Base-by-base conservation (phyloP, 352 stramenopile species). In the Pythium volutum region DNA sequence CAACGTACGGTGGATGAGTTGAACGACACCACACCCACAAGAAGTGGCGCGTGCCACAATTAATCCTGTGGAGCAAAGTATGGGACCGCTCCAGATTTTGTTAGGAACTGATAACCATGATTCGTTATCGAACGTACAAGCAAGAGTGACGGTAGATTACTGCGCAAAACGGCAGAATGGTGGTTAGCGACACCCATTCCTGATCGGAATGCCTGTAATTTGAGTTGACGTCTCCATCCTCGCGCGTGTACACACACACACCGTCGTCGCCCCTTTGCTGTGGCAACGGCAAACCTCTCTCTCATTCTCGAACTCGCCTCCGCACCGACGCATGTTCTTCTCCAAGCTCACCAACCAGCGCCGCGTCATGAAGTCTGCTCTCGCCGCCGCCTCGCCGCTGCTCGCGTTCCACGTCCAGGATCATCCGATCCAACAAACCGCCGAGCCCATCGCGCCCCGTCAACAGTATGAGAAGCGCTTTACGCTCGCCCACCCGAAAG, bases 1-100 rank as follows among this genome's bases (percentile, higher is more conserved):
- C 36, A 33, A 62, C 38, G 36, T 29, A 39, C 51, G 41, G 27
- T 55, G n/a, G 48, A 50, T n/a, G 16, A 29, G 25, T 39, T 59
- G 52, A 59, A 59, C 36, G 23, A 59, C 49, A 63, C 56, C 34
- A 49, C 34, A 26, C 58, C 48, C 36, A 66, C 58, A 62, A 62
- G 48, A 66, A 66, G 59, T 66, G 59, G 41, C 20, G 16, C 59
- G 50, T 12, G 29, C 49, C 49, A 66, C 10, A 66, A 10, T 36
- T 1, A 36, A 11, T 2, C 31, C 10, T 64, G 38, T 52, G 57
- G 26, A 16, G 18, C 48, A 45, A 26, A 0, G 4, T 45, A 25
- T 64, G 56, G 27, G 57, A 29, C 25, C n/a, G 26, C 2, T 23
- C 53, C 31, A 51, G 16, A 41, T 20, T 38, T 0, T 15, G 46